A percentile compares a stretch with the other conserved stretches of the same genome.
phyloP scores from a whole-genome alignment of 129 eudicot genomes.

The Lonicera japonica region DNA sequence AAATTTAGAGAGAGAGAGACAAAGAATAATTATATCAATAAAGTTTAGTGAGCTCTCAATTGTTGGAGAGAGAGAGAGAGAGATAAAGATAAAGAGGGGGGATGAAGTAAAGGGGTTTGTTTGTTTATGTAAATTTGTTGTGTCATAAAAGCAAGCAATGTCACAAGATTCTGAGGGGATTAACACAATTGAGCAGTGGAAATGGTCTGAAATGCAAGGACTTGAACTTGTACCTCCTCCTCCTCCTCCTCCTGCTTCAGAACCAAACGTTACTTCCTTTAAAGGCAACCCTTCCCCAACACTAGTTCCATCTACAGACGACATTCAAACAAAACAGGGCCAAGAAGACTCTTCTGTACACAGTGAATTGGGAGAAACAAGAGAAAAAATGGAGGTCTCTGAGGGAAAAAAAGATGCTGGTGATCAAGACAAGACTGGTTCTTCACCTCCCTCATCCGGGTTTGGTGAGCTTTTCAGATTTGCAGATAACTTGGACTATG shows the following conservation, averaged over 20 bases:
- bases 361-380: slow-evolving; percentile 21
- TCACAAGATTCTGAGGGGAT: slow-evolving; percentile 58
- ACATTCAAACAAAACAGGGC: slow-evolving; percentile 9
- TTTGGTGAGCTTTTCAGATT: slow-evolving; percentile 78
- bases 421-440: slow-evolving; percentile 25
- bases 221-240: slow-evolving; percentile 46
- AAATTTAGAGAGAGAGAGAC: slow-evolving; percentile 7
- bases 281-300: slow-evolving; percentile 29
- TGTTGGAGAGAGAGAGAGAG: slow-evolving; percentile 25
- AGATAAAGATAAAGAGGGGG: slow-evolving; percentile 20
- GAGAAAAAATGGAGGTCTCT: slow-evolving; percentile 28
- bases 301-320: slow-evolving; percentile 9
- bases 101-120: slow-evolving; percentile 12
- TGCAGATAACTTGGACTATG: slow-evolving; percentile 80
- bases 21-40: background rate
- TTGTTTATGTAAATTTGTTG: slow-evolving; percentile 20
- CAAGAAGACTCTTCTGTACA: slow-evolving; percentile 10
- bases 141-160: slow-evolving; percentile 35
- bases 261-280: slow-evolving; percentile 4
- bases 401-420: slow-evolving; percentile 23
- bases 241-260: slow-evolving; percentile 1
- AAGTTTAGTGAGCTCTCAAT: background rate
- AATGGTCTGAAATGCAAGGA: slow-evolving; percentile 80
- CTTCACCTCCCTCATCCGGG: slow-evolving; percentile 36
- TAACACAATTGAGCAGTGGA: slow-evolving; percentile 63